phyloP scores from a whole-genome alignment of 2,329 filamentous ascomycete genomes.

The Phialocephala sp. region DNA sequence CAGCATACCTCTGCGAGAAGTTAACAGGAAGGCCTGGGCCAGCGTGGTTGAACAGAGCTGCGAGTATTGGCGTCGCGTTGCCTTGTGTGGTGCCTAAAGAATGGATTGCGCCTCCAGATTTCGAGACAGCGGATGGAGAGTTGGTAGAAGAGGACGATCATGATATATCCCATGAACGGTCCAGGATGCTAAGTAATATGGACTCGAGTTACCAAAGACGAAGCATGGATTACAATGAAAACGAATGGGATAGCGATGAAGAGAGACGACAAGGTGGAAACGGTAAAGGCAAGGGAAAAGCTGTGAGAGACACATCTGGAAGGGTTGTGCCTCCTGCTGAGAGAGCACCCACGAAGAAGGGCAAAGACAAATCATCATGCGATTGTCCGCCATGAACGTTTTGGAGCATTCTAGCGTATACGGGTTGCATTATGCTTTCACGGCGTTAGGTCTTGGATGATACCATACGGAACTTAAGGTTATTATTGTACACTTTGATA shows the following conservation, averaged over 20 bases:
- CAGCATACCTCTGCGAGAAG: constrained; percentile 73
- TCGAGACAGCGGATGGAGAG: constrained; percentile 73
- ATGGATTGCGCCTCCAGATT: constrained; percentile 81
- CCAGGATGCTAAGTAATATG: constrained; percentile 58
- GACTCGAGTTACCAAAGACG: constrained; percentile 38
- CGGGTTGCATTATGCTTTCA: constrained; percentile 3
- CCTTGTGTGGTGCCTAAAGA: constrained; percentile 83
- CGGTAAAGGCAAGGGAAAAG: constrained; percentile 44
- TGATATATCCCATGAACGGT: constrained; percentile 53
- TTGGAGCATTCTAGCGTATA: constrained; percentile 5
- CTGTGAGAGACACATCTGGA: constrained; percentile 56
- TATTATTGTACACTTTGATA: constrained; percentile 32
- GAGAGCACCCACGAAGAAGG: constrained; percentile 50
- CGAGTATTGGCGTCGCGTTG: constrained; percentile 79
- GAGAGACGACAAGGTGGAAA: constrained; percentile 47
- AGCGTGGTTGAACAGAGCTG: constrained; percentile 80
- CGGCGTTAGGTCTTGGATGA: constrained; percentile 31
- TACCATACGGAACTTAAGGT: constrained; percentile 19
- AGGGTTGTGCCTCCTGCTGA: constrained; percentile 58
- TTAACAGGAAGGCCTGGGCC: constrained; percentile 75
- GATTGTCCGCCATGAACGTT: constrained; percentile 20
- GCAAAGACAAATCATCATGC: constrained; percentile 19
- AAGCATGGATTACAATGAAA: constrained; percentile 42
- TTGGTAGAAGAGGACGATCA: constrained; percentile 58
- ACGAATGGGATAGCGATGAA: constrained; percentile 54